Percentiles rank a stretch among this genome's conserved stretches.
These are phyloP conservation scores for Lentinula aciculospora DNA, from an alignment of 768 basidiomycete species.

Conservation along the genomic window DNA sequence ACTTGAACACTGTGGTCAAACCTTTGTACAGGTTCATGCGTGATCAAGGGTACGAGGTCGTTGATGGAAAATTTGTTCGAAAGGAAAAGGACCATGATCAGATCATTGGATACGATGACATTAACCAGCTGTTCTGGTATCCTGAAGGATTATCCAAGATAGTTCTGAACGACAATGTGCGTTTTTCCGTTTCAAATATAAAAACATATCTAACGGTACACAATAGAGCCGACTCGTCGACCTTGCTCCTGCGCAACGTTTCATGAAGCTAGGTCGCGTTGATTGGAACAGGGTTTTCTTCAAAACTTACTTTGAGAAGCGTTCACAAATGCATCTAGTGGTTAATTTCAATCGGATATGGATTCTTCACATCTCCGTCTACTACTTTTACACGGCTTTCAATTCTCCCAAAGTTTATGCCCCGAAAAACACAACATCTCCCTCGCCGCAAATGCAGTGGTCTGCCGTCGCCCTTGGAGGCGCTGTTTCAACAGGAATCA, in stretches of 20 bases:
- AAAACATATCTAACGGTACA: constrained; percentile 4
- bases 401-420: constrained; percentile 92
- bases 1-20: constrained; percentile 87
- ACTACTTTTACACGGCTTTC: constrained; percentile 98
- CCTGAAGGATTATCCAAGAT: constrained; percentile 96
- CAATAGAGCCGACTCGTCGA: constrained; percentile 85
- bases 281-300: constrained; percentile 96
- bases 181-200: constrained; percentile 16
- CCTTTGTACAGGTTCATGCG: constrained; percentile 94
- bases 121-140: constrained; percentile 99
- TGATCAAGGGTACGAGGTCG: constrained; percentile 94
- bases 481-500: constrained; percentile 87
- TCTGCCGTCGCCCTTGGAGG: constrained; percentile 95
- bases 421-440: constrained; percentile 53
- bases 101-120: constrained; percentile 99
- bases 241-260: constrained; percentile 86
- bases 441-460: constrained; percentile 90
- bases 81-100: constrained; percentile 92
- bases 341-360: constrained; percentile 99
- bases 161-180: constrained; percentile 78
- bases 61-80: constrained; percentile 91
- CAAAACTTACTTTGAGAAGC: constrained; percentile 98
- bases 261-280: constrained; percentile 85
- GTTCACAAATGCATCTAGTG: constrained; percentile 86
- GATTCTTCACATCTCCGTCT: constrained; percentile 91